Evolutionary conservation across 116 monocot genomes (phyloP).

Genomic region (Posidonia oceanica): DNA sequence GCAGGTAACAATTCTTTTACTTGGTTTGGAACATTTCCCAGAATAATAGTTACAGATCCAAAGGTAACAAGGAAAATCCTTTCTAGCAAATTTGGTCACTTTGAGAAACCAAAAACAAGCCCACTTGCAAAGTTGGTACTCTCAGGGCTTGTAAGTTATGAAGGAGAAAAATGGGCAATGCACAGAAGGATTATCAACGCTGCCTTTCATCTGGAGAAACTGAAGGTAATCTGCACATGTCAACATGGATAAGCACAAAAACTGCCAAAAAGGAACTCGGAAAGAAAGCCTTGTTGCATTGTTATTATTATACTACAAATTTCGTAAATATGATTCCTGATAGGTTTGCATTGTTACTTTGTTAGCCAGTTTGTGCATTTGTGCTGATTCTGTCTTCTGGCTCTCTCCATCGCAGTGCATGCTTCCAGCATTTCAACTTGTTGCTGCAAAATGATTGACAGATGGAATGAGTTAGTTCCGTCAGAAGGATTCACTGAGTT

Average conservation of each 20-base stretch:
- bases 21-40: slow-evolving; percentile 41
- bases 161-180: slow-evolving; percentile 38
- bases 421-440: too few relatives aligned
- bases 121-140: slow-evolving; percentile 4
- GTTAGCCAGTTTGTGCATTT: too few relatives aligned
- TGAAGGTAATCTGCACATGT: slow-evolving; percentile 22
- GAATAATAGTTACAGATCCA: slow-evolving; percentile 34
- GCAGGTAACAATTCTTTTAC: slow-evolving; percentile 24
- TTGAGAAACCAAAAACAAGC: slow-evolving; percentile 11
- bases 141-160: slow-evolving; percentile 15
- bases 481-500: slow-evolving; percentile 6
- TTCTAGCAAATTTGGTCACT: slow-evolving; percentile 41
- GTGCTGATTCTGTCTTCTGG: too few relatives aligned
- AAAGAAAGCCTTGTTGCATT: too few relatives aligned
- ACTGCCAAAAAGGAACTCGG: too few relatives aligned
- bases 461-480: too few relatives aligned
- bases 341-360: too few relatives aligned
- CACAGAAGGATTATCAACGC: slow-evolving; percentile 42
- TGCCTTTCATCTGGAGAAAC: slow-evolving; percentile 48
- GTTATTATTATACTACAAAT: too few relatives aligned
- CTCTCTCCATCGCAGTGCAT: too few relatives aligned
- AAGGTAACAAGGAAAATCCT: slow-evolving; percentile 35
- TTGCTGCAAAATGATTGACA: too few relatives aligned
- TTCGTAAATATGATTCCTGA: too few relatives aligned
- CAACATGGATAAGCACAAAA: too few relatives aligned